Percentiles rank a stretch among this genome's conserved stretches.
phyloP scores from a whole-genome alignment of 306 rosid species.

The Pueraria montana region DNA sequence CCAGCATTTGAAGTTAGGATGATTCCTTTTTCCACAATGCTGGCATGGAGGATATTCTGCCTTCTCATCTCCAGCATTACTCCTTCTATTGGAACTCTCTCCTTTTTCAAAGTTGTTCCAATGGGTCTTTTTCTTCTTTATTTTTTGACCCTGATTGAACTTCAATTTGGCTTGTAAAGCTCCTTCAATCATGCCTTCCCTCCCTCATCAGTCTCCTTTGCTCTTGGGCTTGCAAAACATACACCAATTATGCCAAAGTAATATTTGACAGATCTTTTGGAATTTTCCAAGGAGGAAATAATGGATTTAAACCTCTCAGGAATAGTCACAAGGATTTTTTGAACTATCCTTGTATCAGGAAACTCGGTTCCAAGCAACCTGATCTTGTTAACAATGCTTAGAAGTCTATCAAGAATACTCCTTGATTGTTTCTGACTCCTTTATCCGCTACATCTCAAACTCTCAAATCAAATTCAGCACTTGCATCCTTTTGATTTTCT shows the following conservation, averaged over 20 bases:
- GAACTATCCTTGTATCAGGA: too few species aligned
- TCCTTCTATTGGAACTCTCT: background rate
- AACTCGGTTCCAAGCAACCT: too few species aligned
- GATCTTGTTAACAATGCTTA: background rate
- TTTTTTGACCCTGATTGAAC: background rate
- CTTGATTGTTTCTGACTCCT: too few species aligned
- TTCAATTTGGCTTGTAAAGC: background rate
- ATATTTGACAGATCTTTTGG: too few species aligned
- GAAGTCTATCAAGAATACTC: background rate
- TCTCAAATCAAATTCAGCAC: conserved; percentile 23
- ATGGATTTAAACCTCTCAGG: too few species aligned
- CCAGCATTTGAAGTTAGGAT: background rate
- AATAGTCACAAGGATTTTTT: too few species aligned
- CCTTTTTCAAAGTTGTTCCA: too few species aligned
- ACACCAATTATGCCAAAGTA: too few species aligned
- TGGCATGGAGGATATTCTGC: background rate
- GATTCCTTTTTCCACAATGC: background rate
- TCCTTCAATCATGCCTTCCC: too few species aligned
- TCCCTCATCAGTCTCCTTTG: background rate
- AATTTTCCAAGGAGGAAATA: too few species aligned
- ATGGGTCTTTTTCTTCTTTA: background rate
- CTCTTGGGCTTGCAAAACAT: too few species aligned
- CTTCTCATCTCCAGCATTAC: background rate
- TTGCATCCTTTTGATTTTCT: conserved; percentile 29
- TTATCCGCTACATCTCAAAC: conserved; percentile 15